Evolutionary conservation across 768 basidiomycete genomes (phyloP), one percentile per base, ranked within the genome.

Genomic region (Artomyces pyxidatus): DNA sequence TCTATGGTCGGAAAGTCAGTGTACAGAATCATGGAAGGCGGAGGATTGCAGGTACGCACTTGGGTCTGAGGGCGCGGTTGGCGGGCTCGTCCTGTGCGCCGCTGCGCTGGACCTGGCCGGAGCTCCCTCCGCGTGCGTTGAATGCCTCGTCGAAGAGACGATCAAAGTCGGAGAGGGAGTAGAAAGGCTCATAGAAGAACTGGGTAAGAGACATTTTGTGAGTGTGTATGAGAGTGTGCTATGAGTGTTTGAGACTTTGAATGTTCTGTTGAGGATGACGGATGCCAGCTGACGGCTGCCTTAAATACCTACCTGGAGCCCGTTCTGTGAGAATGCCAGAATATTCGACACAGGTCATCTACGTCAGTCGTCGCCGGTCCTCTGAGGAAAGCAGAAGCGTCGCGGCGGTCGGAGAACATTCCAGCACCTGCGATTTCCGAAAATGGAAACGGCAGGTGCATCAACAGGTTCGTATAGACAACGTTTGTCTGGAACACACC

Each of bases 101-200:
- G 22, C 40, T 7, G 8, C 45, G 42, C 28, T 28, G 19, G n/a
- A n/a, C n/a, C n/a, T 16, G n/a, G 14, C 47, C 22, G 32, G 49
- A 50, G 25, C 50, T 47, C 45, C 19, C 29, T 16, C 28, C 27
- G 48, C 61, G 61, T n/a, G 57, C 51, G 37, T 23, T 49, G 49
- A 71, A 60, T 8, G 68, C 61, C 28, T 74, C 71, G 42, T 73
- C 71, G 53, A 75, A 63, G 51, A 75, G 56, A 49, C 65, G 70
- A 25, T 76, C 71, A 30, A 73, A 66, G 41, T 72, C 68, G 46
- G 68, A 58, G 56, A 62, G 43, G 29, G 63, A 59, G 55, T 58
- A 61, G 59, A 70, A 69, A 6, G 71, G 71, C 52, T 74, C 68
- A 60, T 71, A 68, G 56, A 65, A 62, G 62, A 65, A 65, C 41